These are phyloP conservation scores for Sophora flavescens DNA, from an alignment of 306 rosid genomes.

Conservation along the genomic window DNA sequence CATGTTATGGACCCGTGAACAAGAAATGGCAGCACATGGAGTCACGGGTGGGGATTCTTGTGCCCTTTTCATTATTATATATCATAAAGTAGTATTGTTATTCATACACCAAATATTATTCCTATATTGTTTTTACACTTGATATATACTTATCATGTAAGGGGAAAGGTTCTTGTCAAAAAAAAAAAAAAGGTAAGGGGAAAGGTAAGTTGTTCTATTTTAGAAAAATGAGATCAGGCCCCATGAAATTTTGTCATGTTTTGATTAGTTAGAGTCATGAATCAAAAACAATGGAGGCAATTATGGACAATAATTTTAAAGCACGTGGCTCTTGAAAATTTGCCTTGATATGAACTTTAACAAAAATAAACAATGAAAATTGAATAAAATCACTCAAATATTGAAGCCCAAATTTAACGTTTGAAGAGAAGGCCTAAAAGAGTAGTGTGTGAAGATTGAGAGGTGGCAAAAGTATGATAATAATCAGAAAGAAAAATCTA, in stretches of 20 bases:
- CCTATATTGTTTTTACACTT: too few species aligned
- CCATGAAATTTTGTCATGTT: neutral
- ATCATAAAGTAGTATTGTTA: neutral
- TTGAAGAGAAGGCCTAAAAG: too few species aligned
- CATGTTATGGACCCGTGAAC: constrained; percentile 49
- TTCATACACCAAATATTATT: neutral
- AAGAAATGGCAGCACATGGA: constrained; percentile 32
- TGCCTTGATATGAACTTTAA: too few species aligned
- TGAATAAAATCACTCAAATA: too few species aligned
- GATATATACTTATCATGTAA: neutral
- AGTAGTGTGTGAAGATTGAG: too few species aligned
- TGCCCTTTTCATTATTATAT: neutral
- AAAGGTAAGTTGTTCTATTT: neutral
- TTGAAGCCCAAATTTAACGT: too few species aligned
- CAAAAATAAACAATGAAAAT: too few species aligned
- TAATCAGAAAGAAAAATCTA: too few species aligned
- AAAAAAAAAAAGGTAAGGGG: too few species aligned
- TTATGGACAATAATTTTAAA: neutral
- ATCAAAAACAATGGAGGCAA: neutral
- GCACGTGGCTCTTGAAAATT: too few species aligned
- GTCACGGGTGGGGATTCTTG: constrained; percentile 50
- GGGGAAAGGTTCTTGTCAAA: neutral
- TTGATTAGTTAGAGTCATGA: neutral
- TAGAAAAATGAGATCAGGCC: neutral
- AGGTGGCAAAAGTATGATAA: too few species aligned